Base-by-base conservation (phyloP, 257 asterid species). In the Solanum virginianum region DNA sequence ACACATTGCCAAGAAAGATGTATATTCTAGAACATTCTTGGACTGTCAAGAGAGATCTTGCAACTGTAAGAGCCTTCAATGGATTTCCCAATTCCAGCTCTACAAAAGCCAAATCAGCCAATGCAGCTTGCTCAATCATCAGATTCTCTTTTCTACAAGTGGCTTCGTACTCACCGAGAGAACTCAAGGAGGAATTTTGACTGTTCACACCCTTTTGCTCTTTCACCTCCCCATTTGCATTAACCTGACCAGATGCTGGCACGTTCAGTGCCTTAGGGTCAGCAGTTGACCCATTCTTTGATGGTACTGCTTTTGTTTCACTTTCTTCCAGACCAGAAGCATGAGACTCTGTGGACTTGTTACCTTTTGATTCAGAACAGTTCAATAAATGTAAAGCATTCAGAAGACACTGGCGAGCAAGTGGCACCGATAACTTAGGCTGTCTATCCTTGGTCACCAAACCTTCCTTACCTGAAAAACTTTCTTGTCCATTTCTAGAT, bases 61-160 rank as follows among this genome's bases (percentile, higher is more conserved):
- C 95, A 12, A 85, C 56, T 18, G 89, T 80, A 65, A 96, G 90
- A 82, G 98, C 98, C 81, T 85, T 87, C 84, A 90, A 81, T 57
- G 98, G 94, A 88, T 93, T 92, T 84, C 93, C 98, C 14, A 93
- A 86, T 80, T 89, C 93, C 85, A 94, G 89, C 87, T 94, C 97
- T 18, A 92, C 93, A 86, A 85, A 96, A 13, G 98, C 95, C 91
- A 93, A 87, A 88, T 92, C 94, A 84, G 96, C 97, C 47, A 94
- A 92, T 45, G 88, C 53, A 39, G 94, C 93, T 90, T 96, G 97
- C 90, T 85, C 91, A 57, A 93, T 88, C 91, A 90, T 88, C 86
- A 85, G 94, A 79, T 89, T 92, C 91, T 94, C 98, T 88, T 89
- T 91, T 82, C 80, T 75, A 84, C 90, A 83, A n/a, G 89, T 86